Evolutionary conservation across 352 stramenopile genomes (phyloP), one percentile per base, ranked within the genome.

Genomic region (Halophytophthora polymorphica): DNA sequence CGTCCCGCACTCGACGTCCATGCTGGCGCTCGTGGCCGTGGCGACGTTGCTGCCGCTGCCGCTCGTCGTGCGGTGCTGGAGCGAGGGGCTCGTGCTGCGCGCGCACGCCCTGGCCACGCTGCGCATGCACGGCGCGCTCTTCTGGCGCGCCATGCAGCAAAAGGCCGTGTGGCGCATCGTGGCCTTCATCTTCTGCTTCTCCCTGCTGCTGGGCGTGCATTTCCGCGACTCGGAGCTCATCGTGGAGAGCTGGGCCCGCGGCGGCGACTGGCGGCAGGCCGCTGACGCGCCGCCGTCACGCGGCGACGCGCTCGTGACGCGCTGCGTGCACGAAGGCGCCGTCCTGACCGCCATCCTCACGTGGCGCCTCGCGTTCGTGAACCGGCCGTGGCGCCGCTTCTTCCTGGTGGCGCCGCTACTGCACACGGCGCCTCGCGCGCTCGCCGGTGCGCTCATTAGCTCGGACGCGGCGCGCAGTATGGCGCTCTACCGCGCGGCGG

Each of bases 141-240:
- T 78, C 13, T 79, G 68, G 73, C 71, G 69, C 38, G 68, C 81
- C 50, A 70, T 81, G 64, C 69, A 80, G 49, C 70, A 81, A 45
- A 79, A 77, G 29, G 73, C 70, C 0, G 61, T 81, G 47, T 81
- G 73, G 69, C 68, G 56, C 7, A 64, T 74, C 7, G 12, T 83
- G 14, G 37, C 42, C 1, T 83, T 83, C 51, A 54, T 66, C 17
- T 72, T 54, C 37, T 64, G 73, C 44, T 81, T 72, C 50, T 71
- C 67, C 3, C 41, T 84, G 0, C 79, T 84, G 35, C 57, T 63
- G 22, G 34, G 41, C 14, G 67, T 83, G 38, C 45, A 50, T 1
- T 76, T 83, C 53, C 56, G 25, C 18, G 54, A 60, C 10, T 63
- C 64, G 1, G 44, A 46, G 1, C 18, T 50, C 2, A 51, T 77